Base-by-base conservation (phyloP, 371 early-diverging fungal genomes). In the Mortierella sp. region DNA sequence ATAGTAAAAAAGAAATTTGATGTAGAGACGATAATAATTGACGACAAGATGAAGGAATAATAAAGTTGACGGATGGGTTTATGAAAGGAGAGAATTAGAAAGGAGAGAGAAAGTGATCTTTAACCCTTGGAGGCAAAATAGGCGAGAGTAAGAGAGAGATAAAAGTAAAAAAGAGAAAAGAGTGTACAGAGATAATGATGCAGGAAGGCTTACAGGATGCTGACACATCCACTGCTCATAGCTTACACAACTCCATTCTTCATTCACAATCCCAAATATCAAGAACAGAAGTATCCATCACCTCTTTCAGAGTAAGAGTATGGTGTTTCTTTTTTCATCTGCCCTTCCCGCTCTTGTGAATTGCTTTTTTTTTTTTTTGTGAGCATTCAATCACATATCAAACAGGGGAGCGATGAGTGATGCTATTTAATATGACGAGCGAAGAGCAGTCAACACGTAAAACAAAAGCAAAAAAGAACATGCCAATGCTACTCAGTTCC, bases 301-400 rank as follows among this genome's bases (percentile, higher is more conserved):
- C 12, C 45, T 15, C 12, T n/a, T 15, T 45, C 40, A 6, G 40
- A 40, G 40, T 40, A n/a, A n/a, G 35, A 6, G 3, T 3, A 3
- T 35, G 35, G 3, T 35, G 35, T 63, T 34, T n/a, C 8, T 19
- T 0, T 51, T 51, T 19, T 51, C 35, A 15, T 45, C 45, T 15
- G 3, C 15, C 15, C n/a, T 15, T 3, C n/a, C 15, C n/a, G 23
- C 51, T 51, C 23, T 12, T 51, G 23, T 51, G 2, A 51, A 2
- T 23, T 51, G 32, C 10, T 56, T 55, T 29, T 57, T n/a, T 40
- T 51, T 51, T 64, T 10, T 43, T 55, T 29, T 57, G 43, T 40
- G 26, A 55, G 66, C 62, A 43, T 43, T 32, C 10, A 51, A 26
- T 23, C 40, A 22, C 58, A 37, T 42, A 42, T 66, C 43, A 66